Evolutionary conservation across 2,329 filamentous ascomycete genomes (phyloP), one percentile per base, ranked within the genome.

Genomic region (Aspergillus bombycis): DNA sequence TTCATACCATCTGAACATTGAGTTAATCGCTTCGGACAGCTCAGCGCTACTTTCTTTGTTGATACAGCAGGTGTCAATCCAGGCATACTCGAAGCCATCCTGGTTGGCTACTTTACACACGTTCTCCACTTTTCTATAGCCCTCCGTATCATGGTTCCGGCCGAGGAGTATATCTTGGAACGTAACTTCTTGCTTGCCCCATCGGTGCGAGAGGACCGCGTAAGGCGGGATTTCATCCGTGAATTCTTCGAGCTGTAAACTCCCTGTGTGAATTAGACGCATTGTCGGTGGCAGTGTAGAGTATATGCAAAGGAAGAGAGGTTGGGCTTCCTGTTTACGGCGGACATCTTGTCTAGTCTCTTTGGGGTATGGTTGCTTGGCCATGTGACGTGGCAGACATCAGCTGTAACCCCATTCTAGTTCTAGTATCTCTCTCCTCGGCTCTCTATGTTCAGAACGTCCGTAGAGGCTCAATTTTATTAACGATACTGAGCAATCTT

Each of bases 1-100:
- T 14, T 63, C 50, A 38, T 73, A 73, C 71, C 70, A 73, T 8
- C 59, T 56, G 56, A 62, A 70, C 61, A 65, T 63, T 2, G 64
- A 65, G 43, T 65, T 65, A n/a, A 65, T 60, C 19, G 64, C 38
- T 56, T 71, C 68, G n/a, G 58, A 62, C 16, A 72, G 62, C 58
- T 71, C 68, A 11, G 65, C 52, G 34, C 52, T 55, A 8, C 52
- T 55, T 14, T 55, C 52, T 19, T 55, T 55, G 21, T 55, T 55
- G 52, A 55, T 55, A 19, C 52, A 55, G 11, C 52, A 55, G 3
- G 52, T 55, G 3, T 55, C 52, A 19, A 55, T 26, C 52, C 32
- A 55, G 12, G 32, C 52, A 28, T 55, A 55, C 11, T 55, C 32
- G 6, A 55, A 55, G 11, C 32, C 52, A 36, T 36, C 26, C 12